Evolutionary conservation across 352 stramenopile genomes (phyloP).

Genomic region (Phytophthora cryptogea): DNA sequence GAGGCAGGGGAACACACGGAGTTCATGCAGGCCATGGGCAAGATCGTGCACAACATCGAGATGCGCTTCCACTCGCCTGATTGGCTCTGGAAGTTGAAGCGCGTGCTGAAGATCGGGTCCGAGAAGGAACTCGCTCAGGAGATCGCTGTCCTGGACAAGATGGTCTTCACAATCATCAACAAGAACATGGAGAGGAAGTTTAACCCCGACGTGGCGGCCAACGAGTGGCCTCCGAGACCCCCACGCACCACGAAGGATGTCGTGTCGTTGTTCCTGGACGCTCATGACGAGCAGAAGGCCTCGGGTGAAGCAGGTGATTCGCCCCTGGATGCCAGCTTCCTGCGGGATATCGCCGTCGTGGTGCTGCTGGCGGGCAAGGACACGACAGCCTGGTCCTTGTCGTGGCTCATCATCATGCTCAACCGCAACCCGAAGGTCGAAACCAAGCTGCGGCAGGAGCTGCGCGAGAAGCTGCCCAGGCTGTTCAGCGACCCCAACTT

Average conservation of each 20-base stretch:
- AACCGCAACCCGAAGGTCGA: constrained; percentile 60
- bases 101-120: constrained; percentile 45
- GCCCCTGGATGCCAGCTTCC: constrained; percentile 45
- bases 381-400: constrained; percentile 70
- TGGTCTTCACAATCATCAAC: constrained; percentile 51
- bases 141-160: constrained; percentile 41
- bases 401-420: constrained; percentile 76
- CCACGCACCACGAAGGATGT: constrained; percentile 38
- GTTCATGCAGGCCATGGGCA: constrained; percentile 58
- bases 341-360: constrained; percentile 71
- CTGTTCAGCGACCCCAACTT: constrained; percentile 35
- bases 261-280: constrained; percentile 51
- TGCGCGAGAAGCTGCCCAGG: constrained; percentile 42
- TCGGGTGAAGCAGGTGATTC: constrained; percentile 16
- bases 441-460: constrained; percentile 50
- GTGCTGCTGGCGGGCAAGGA: constrained; percentile 79
- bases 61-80: constrained; percentile 51
- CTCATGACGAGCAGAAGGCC: constrained; percentile 27
- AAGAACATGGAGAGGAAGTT: constrained; percentile 47
- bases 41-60: constrained; percentile 35
- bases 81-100: constrained; percentile 62
- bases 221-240: constrained; percentile 18
- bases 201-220: constrained; percentile 17
- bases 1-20: constrained; percentile 38
- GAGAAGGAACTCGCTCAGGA: constrained; percentile 43